Evolutionary conservation across 1,284 basidiomycete genomes (phyloP).

Genomic region (Neolentinus lepideus): DNA sequence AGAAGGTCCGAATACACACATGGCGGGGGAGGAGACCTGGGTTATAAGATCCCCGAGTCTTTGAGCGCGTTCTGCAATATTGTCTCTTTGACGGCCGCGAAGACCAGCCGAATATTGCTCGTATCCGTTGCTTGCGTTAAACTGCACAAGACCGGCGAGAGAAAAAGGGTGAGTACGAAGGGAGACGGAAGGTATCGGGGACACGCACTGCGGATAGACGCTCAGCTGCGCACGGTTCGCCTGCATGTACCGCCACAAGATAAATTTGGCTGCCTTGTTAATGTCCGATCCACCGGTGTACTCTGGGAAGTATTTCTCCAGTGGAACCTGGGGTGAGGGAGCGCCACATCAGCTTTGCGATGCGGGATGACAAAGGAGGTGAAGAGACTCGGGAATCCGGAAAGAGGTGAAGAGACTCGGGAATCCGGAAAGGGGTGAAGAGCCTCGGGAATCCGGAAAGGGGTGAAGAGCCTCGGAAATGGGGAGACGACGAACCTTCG

Average conservation of each 20-base stretch:
- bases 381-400: no score
- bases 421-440: no score
- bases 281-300: slow-evolving; percentile 92
- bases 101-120: slow-evolving; percentile 82
- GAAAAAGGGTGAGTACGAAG: neutral
- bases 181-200: no score
- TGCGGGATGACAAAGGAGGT: neutral
- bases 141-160: slow-evolving; percentile 26
- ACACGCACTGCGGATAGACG: slow-evolving; percentile 86
- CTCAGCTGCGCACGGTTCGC: slow-evolving; percentile 84
- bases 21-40: neutral
- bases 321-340: slow-evolving; percentile 47
- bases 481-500: slow-evolving; percentile 44
- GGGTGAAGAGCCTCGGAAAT: neutral
- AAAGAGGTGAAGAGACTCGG: no score
- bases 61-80: slow-evolving; percentile 88
- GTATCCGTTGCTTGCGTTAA: slow-evolving; percentile 80
- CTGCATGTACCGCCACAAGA: slow-evolving; percentile 96
- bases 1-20: no score
- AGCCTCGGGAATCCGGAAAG: neutral
- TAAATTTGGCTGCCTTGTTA: slow-evolving; percentile 98
- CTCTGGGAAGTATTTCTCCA: slow-evolving; percentile 90
- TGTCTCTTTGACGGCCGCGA: slow-evolving; percentile 97
- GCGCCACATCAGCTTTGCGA: neutral
- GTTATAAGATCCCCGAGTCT: slow-evolving; percentile 70